phyloP scores from a whole-genome alignment of 2,329 filamentous ascomycete genomes.

The Penicillium sp. region DNA sequence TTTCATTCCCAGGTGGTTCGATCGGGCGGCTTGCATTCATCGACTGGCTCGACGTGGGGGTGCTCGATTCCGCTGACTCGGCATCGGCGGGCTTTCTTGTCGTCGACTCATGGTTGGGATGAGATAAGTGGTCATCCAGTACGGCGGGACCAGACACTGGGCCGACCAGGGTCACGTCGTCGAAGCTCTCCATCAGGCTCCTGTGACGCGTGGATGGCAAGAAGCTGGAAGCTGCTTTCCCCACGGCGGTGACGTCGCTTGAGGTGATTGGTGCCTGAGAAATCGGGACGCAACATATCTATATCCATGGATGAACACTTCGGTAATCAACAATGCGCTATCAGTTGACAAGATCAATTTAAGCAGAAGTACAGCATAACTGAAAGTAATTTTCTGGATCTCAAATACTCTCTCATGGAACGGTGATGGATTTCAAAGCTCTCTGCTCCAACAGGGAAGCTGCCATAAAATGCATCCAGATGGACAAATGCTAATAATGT shows the following conservation, averaged over 20 bases:
- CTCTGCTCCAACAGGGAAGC: no score
- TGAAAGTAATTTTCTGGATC: no score
- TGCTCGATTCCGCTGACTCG: constrained; percentile 13
- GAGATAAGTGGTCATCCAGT: constrained; percentile 16
- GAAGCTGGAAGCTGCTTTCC: constrained; percentile 11
- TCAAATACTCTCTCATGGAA: no score
- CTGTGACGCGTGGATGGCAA: constrained; percentile 1
- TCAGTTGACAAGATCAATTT: no score
- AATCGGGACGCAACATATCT: not conserved
- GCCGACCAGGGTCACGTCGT: constrained; percentile 33
- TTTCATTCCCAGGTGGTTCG: constrained; percentile 19
- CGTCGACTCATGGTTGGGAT: constrained; percentile 10
- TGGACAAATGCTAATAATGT: no score
- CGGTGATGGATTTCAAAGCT: no score
- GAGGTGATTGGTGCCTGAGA: constrained; percentile 3
- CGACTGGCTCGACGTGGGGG: constrained; percentile 15
- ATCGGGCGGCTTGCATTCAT: constrained; percentile 8
- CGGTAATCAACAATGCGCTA: no score
- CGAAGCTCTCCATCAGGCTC: constrained; percentile 40
- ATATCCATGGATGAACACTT: no score
- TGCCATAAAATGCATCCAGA: no score
- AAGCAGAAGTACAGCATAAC: no score
- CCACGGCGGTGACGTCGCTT: constrained; percentile 9
- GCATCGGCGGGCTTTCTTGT: constrained; percentile 12
- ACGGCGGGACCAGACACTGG: constrained; percentile 16